phyloP scores from a whole-genome alignment of 768 basidiomycete species.

The Amanita subjunquillea region DNA sequence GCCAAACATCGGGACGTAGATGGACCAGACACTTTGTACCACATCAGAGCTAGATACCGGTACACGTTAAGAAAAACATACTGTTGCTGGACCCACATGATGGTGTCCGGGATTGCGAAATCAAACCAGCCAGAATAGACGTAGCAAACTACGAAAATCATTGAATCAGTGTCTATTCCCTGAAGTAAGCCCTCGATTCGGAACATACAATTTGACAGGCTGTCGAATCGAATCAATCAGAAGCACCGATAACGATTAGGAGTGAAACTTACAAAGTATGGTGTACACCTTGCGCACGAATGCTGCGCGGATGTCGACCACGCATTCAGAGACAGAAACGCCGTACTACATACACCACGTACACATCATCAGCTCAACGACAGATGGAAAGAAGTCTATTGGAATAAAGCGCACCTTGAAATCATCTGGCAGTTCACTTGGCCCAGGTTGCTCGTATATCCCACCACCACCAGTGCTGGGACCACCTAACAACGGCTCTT shows the following conservation, averaged over 20 bases:
- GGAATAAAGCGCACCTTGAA: constrained; percentile 58
- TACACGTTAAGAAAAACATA: constrained; percentile 21
- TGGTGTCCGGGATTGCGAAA: constrained; percentile 55
- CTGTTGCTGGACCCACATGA: constrained; percentile 68
- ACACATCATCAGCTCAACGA: neutral
- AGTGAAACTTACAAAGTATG: constrained; percentile 64
- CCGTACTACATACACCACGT: constrained; percentile 46
- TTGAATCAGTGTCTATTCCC: neutral
- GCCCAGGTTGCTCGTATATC: constrained; percentile 66
- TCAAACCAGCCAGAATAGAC: constrained; percentile 58
- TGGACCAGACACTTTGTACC: constrained; percentile 56
- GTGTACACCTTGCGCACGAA: constrained; percentile 90
- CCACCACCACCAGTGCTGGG: constrained; percentile 30
- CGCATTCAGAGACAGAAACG: constrained; percentile 67
- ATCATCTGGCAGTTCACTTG: constrained; percentile 80
- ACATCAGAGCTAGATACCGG: neutral
- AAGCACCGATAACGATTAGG: neutral
- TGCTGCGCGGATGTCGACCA: constrained; percentile 67
- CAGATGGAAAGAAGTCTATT: neutral
- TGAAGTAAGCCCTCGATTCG: neutral
- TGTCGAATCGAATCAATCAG: constrained; percentile 14
- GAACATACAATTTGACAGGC: constrained; percentile 63
- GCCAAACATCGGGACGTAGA: constrained; percentile 71
- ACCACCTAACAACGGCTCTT: constrained; percentile 51
- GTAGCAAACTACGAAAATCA: constrained; percentile 47